phyloP scores from a whole-genome alignment of 2,329 filamentous ascomycete genomes.

The Fusarium tjaetaba region DNA sequence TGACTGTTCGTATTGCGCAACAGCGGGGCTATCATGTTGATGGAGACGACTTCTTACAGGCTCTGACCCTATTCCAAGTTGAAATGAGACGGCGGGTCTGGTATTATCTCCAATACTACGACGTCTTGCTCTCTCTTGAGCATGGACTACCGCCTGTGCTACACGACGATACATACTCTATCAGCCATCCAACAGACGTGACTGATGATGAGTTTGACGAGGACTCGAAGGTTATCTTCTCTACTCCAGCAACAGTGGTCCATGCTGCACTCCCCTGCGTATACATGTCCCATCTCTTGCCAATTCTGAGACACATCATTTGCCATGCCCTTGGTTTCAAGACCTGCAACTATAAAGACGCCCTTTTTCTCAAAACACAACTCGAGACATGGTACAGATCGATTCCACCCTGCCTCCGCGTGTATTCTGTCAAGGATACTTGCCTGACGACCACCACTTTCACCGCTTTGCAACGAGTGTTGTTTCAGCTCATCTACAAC shows the following conservation, averaged over 20 bases:
- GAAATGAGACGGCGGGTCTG: constrained; percentile 25
- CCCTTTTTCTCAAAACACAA: background rate
- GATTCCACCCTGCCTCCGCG: constrained; percentile 4
- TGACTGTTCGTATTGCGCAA: constrained; percentile 18
- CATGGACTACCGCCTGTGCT: constrained; percentile 6
- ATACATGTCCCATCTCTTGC: constrained; percentile 14
- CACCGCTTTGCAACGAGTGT: constrained; percentile 7
- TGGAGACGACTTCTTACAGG: background rate
- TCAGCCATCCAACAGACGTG: background rate
- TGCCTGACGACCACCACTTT: background rate
- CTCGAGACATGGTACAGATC: constrained; percentile 19
- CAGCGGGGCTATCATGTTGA: constrained; percentile 2
- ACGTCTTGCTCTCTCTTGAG: constrained; percentile 16
- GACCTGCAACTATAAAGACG: background rate
- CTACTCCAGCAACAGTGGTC: background rate
- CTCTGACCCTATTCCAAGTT: constrained; percentile 4
- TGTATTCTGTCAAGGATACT: background rate
- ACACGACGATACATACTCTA: background rate
- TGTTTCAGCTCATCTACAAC: constrained; percentile 24
- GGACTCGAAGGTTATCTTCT: background rate
- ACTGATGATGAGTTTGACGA: constrained; percentile 26
- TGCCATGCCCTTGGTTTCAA: constrained; percentile 12
- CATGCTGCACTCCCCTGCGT: background rate
- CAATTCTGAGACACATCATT: constrained; percentile 2
- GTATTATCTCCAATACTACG: constrained; percentile 24